phyloP scores from a whole-genome alignment of 225 moss, liverwort and hornwort species.

The Pseudisothecium myosuroides region DNA sequence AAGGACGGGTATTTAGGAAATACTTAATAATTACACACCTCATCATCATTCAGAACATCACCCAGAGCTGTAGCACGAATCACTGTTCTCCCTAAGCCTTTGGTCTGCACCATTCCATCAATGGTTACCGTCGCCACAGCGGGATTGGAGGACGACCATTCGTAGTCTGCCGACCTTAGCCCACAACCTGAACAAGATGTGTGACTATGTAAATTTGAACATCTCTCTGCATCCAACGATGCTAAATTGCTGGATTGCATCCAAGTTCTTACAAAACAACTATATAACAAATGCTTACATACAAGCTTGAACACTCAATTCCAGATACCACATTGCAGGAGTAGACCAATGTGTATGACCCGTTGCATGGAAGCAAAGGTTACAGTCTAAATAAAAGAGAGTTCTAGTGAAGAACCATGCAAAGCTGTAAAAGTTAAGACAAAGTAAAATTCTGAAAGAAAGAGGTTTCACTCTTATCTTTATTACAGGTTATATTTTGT shows the following conservation, averaged over 20 bases:
- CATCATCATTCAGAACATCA: conserved; percentile 71
- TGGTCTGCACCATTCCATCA: conserved; percentile 63
- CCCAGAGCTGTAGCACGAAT: conserved; percentile 62
- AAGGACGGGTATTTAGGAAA: background rate
- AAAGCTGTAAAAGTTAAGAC: background rate
- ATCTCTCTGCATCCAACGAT: background rate
- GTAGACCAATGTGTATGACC: background rate
- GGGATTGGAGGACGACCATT: conserved; percentile 75
- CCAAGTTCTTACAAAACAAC: background rate
- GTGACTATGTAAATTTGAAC: background rate
- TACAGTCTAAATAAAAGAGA: background rate
- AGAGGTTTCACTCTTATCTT: background rate
- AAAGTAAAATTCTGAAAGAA: background rate
- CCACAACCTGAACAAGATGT: conserved; percentile 61
- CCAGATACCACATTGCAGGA: background rate
- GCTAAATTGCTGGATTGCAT: background rate
- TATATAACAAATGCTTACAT: background rate
- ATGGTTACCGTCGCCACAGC: conserved; percentile 54
- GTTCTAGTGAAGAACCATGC: background rate
- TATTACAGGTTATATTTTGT: background rate
- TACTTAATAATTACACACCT: conserved; percentile 27
- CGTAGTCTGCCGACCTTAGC: conserved; percentile 42
- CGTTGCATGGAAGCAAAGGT: background rate
- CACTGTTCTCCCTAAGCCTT: conserved; percentile 67
- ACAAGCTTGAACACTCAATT: background rate